These are phyloP conservation scores for Mycena sanguinolenta DNA, from an alignment of 768 basidiomycete species.

Conservation along the genomic window DNA sequence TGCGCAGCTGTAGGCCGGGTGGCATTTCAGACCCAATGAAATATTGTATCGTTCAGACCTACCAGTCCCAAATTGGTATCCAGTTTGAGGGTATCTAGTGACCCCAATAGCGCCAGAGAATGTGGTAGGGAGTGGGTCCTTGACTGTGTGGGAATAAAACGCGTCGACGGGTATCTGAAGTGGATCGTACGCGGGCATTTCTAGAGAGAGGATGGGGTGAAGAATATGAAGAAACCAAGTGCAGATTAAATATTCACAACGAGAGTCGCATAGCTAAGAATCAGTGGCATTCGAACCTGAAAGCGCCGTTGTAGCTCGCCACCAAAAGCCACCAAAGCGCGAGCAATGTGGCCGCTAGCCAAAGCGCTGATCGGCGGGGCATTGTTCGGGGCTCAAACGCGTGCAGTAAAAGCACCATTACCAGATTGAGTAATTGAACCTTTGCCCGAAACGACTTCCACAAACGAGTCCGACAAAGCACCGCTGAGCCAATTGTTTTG, in stretches of 20 bases:
- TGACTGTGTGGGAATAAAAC: constrained; percentile 11
- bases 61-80: constrained; percentile 27
- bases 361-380: constrained; percentile 17
- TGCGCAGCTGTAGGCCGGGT: constrained; percentile 25
- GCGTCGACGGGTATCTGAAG: constrained; percentile 11
- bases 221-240: not conserved
- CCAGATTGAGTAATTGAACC: not conserved
- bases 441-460: not conserved
- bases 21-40: constrained; percentile 6
- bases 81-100: constrained; percentile 2
- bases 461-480: constrained; percentile 2
- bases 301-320: constrained; percentile 26
- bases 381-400: constrained; percentile 19
- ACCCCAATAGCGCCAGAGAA: constrained; percentile 27
- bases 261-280: not conserved
- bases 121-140: constrained; percentile 21
- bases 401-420: constrained; percentile 14
- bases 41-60: not conserved
- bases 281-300: not conserved
- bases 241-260: constrained; percentile 23
- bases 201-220: not conserved
- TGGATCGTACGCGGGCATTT: constrained; percentile 20
- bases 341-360: constrained; percentile 16
- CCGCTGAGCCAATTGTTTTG: constrained; percentile 3
- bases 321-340: constrained; percentile 27